Evolutionary conservation across 2,329 filamentous ascomycete species (phyloP).

Genomic region (Alternaria sp.): DNA sequence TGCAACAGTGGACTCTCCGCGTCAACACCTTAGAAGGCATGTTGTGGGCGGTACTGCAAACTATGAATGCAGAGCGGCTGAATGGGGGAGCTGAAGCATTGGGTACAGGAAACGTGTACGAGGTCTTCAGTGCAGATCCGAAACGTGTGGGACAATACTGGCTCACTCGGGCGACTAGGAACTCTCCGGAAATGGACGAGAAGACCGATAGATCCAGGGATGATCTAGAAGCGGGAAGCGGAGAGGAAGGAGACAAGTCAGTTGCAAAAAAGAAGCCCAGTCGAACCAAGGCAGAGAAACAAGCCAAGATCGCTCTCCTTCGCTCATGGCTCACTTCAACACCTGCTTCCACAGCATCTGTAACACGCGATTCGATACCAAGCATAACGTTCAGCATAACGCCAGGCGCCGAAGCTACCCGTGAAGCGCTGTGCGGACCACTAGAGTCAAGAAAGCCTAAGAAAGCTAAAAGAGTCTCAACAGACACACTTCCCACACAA

Average conservation of each 20-base stretch:
- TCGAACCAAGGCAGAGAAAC: constrained; percentile 60
- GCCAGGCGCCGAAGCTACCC: constrained; percentile 12
- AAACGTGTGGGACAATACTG: constrained; percentile 52
- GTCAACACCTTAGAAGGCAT: constrained; percentile 86
- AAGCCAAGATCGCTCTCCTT: constrained; percentile 71
- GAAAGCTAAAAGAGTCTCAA: neutral
- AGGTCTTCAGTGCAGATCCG: constrained; percentile 46
- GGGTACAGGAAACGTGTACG: constrained; percentile 9
- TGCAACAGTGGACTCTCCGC: constrained; percentile 83
- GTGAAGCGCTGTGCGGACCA: constrained; percentile 18
- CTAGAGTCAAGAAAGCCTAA: constrained; percentile 13
- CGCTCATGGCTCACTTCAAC: constrained; percentile 42
- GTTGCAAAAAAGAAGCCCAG: constrained; percentile 45
- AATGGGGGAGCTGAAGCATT: neutral
- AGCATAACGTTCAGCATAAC: constrained; percentile 28
- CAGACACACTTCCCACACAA: neutral
- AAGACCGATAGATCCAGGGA: neutral
- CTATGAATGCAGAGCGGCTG: constrained; percentile 8
- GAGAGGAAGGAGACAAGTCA: constrained; percentile 24
- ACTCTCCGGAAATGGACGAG: constrained; percentile 4
- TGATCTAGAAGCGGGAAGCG: neutral
- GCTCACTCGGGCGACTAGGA: constrained; percentile 32
- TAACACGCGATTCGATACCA: constrained; percentile 16
- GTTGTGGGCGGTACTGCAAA: constrained; percentile 70
- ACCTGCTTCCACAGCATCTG: constrained; percentile 12